Percentiles rank a stretch among this genome's conserved stretches.
These are phyloP conservation scores for Aspergillaceae sp. DNA, from an alignment of 2,329 filamentous ascomycete species.

Conservation along the genomic window DNA sequence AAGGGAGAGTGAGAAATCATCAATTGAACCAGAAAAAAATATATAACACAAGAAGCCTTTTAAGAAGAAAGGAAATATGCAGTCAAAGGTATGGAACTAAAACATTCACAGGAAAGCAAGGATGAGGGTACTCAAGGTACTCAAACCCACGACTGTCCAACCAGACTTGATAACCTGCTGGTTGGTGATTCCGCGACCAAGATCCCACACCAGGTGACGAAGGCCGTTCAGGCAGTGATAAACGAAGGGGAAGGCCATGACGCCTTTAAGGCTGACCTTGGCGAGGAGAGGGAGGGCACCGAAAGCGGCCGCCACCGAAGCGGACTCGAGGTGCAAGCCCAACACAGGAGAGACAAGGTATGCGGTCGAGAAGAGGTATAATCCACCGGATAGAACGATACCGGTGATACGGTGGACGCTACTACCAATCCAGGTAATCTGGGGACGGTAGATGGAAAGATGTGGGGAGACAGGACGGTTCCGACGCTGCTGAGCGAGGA, in stretches of 20 bases:
- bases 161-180: slow-evolving; percentile 56
- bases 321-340: slow-evolving; percentile 61
- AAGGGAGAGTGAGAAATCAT: slow-evolving; percentile 11
- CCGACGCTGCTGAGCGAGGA: slow-evolving; percentile 74
- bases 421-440: slow-evolving; percentile 75
- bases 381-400: slow-evolving; percentile 56
- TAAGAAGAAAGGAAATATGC: slow-evolving; percentile 20
- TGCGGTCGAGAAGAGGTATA: slow-evolving; percentile 71
- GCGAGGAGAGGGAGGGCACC: slow-evolving; percentile 51
- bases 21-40: slow-evolving; percentile 13
- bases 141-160: slow-evolving; percentile 54
- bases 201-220: slow-evolving; percentile 64
- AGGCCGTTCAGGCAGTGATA: slow-evolving; percentile 63
- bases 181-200: slow-evolving; percentile 54
- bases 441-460: slow-evolving; percentile 73
- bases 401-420: slow-evolving; percentile 81
- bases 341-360: slow-evolving; percentile 74
- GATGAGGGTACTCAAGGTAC: slow-evolving; percentile 40
- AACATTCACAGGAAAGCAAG: slow-evolving; percentile 38
- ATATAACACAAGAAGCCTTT: slow-evolving; percentile 16
- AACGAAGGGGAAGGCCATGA: slow-evolving; percentile 56
- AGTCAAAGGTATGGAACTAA: slow-evolving; percentile 21
- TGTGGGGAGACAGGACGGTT: slow-evolving; percentile 77
- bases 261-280: slow-evolving; percentile 53
- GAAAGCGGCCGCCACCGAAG: slow-evolving; percentile 56